These are phyloP conservation scores for Cadophora luteo-olivacea DNA, from an alignment of 2,329 filamentous ascomycete genomes.

Conservation along the genomic window DNA sequence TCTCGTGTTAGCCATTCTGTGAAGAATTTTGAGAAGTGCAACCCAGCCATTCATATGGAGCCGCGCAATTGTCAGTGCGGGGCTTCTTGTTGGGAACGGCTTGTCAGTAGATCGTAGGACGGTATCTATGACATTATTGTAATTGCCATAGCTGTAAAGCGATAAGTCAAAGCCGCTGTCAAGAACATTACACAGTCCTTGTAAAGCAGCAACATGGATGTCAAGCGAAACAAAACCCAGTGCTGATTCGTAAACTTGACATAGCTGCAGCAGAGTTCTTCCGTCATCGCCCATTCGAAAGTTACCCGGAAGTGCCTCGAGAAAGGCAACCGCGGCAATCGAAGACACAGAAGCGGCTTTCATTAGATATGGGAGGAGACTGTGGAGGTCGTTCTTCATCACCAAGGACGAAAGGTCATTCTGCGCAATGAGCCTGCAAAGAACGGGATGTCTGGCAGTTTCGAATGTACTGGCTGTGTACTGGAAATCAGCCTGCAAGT, in stretches of 20 bases:
- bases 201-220: slow-evolving; percentile 12
- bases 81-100: not conserved
- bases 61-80: not conserved
- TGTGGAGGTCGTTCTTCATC: not conserved
- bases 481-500: not conserved
- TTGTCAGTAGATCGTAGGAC: not conserved
- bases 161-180: not conserved
- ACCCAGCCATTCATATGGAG: not conserved
- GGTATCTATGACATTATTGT: not conserved
- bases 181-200: slow-evolving; percentile 8
- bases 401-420: not conserved
- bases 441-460: not conserved
- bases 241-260: slow-evolving; percentile 1
- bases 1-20: not conserved
- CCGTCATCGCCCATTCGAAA: not conserved
- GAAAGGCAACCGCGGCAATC: not conserved
- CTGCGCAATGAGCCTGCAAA: not conserved
- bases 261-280: not conserved
- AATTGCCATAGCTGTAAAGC: not conserved
- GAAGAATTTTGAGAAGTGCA: not conserved
- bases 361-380: not conserved
- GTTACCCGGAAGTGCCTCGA: not conserved
- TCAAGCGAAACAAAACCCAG: not conserved
- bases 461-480: not conserved
- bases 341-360: not conserved